phyloP scores from a whole-genome alignment of 129 eudicot species.

The Flaveria linearis region DNA sequence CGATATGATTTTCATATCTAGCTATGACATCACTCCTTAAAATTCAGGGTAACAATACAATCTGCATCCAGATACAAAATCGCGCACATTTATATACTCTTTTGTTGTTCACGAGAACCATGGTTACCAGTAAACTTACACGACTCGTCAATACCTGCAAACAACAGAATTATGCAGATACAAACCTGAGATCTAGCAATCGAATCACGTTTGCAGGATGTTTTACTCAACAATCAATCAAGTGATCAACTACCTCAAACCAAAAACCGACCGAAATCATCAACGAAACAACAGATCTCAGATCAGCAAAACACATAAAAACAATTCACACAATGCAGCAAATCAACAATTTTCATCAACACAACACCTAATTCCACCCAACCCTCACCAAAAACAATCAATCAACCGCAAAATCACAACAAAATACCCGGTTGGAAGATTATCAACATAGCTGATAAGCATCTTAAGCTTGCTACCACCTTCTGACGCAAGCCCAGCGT shows the following conservation, averaged over 20 bases:
- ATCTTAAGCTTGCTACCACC: constrained; percentile 76
- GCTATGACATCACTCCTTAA: background rate
- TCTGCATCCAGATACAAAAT: background rate
- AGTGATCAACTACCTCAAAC: background rate
- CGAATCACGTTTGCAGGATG: background rate
- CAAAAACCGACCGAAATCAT: background rate
- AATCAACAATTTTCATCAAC: background rate
- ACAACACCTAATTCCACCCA: background rate
- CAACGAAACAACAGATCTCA: constrained; percentile 8
- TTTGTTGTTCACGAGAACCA: too few relatives aligned
- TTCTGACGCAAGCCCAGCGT: constrained; percentile 87
- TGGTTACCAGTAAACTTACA: too few relatives aligned
- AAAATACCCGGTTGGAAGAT: constrained; percentile 80
- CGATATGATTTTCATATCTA: background rate
- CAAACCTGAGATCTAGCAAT: too few relatives aligned
- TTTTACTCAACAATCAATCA: background rate
- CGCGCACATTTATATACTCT: background rate
- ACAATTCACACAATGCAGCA: constrained; percentile 7
- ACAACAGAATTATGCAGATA: too few relatives aligned
- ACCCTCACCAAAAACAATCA: background rate
- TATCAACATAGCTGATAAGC: constrained; percentile 90
- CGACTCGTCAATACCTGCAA: too few relatives aligned
- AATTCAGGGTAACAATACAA: background rate
- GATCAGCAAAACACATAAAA: background rate
- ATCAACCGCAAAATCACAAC: background rate